Evolutionary conservation across 768 basidiomycete genomes (phyloP), one percentile per base, ranked within the genome.

Genomic region (Phylloporus arenicola): DNA sequence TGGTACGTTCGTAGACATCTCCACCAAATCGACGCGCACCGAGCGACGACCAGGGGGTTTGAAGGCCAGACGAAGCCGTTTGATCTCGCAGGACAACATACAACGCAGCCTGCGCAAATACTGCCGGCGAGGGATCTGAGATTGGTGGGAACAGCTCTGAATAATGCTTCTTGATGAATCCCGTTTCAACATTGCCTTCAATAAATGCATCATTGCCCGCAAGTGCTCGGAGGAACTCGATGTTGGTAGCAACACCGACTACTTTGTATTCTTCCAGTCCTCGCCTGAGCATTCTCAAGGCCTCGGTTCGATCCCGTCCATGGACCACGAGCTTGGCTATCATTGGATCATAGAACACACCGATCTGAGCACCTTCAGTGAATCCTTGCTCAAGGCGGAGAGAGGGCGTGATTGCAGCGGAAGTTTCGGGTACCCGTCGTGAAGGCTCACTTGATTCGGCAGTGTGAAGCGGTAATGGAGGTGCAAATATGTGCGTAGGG

Each of bases 321-420:
- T 92, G 88, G 9, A 89, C 90, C 16, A 97, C 86, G 6, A 96
- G 83, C 65, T 94, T 94, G 3, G 89, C 84, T 51, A 94, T 92
- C 82, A 94, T 84, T 0, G 91, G 90, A 59, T 94, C 91, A 64
- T 93, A 94, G 67, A 83, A 92, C 1, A 92, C 86, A 19, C 89
- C 88, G 38, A 91, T 91, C 55, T 85, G 81, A 14, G 87, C 76
- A 4, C 87, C 88, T 60, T 85, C 79, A 3, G 70, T 75, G 68
- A 95, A 93, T 0, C 94, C 93, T 65, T 93, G 89, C 61, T 95
- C 93, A 10, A 96, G 77, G n/a, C 92, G 81, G 40, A 93, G 73
- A 2, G 85, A 72, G 1, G 86, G 85, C 12, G 69, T 56, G n/a
- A 84, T 65, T 9, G 44, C 39, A 38, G 56, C 34, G 31, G 50